phyloP scores from a whole-genome alignment of 164 flowering plant species.

The Malania oleifera region DNA sequence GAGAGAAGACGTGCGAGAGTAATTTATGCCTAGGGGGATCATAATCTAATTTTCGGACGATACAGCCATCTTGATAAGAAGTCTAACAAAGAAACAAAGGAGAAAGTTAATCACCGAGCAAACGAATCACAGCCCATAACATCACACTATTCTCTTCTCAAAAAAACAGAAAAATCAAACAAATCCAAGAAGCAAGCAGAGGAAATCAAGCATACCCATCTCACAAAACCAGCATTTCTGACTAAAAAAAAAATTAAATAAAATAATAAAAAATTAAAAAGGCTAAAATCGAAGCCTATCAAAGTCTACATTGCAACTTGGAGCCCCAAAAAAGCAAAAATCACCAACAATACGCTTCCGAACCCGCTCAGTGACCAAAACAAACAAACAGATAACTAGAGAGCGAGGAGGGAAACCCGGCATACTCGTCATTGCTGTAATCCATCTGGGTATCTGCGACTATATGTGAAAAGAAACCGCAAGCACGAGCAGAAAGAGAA shows the following conservation, averaged over 20 bases:
- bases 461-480: constrained; percentile 2
- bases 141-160: constrained; percentile 3
- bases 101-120: constrained; percentile 14
- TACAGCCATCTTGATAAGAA: background rate
- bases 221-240: constrained; percentile 13
- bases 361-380: constrained; percentile 8
- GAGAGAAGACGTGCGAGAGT: background rate
- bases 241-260: background rate
- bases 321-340: constrained; percentile 6
- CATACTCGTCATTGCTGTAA: constrained; percentile 21
- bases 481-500: background rate
- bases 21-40: background rate
- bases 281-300: background rate
- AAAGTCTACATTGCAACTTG: constrained; percentile 5
- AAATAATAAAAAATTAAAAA: constrained; percentile 1
- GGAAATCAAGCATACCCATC: constrained; percentile 15
- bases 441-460: constrained; percentile 20
- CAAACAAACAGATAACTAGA: too few relatives aligned
- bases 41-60: background rate
- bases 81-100: background rate
- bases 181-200: background rate
- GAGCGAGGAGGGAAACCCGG: background rate
- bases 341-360: background rate
- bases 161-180: background rate
- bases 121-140: constrained; percentile 13